Conservation (phyloP, 257 asterid genomes). For the Craterostigma plantagineum region DNA sequence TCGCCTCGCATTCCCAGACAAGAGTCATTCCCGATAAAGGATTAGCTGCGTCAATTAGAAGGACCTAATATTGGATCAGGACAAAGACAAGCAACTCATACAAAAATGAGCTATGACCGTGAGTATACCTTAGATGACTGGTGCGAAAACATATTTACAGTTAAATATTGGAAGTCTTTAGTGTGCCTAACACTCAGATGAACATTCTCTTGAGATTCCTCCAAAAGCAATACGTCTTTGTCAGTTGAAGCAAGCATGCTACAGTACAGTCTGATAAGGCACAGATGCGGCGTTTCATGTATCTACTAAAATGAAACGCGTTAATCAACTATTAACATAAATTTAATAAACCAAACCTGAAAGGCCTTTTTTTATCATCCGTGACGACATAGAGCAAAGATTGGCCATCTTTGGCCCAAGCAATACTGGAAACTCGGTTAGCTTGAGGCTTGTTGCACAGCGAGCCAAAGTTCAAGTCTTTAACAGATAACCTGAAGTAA, state of each 20-base stretch:
- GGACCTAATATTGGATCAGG: constrained; percentile 51
- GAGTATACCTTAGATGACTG: constrained; percentile 66
- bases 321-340: neutral
- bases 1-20: constrained; percentile 69
- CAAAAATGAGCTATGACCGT: constrained; percentile 7
- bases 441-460: constrained; percentile 69
- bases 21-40: constrained; percentile 72
- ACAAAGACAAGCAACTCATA: neutral
- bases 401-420: constrained; percentile 90
- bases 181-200: constrained; percentile 54
- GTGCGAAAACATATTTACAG: constrained; percentile 46
- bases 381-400: constrained; percentile 72
- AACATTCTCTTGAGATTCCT: constrained; percentile 57
- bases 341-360: constrained; percentile 34
- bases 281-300: constrained; percentile 9
- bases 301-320: constrained; percentile 1
- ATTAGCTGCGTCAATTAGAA: constrained; percentile 81
- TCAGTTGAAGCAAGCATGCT: constrained; percentile 55
- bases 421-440: constrained; percentile 59
- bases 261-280: constrained; percentile 55
- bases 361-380: constrained; percentile 69
- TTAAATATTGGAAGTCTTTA: constrained; percentile 60
- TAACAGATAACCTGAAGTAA: constrained; percentile 50
- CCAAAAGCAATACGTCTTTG: constrained; percentile 50
- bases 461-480: constrained; percentile 73